A percentile compares a stretch with the other conserved stretches of the same genome.
Evolutionary conservation across 2,329 filamentous ascomycete species (phyloP).

Genomic region (Teratosphaeria pseudoeucalypti): DNA sequence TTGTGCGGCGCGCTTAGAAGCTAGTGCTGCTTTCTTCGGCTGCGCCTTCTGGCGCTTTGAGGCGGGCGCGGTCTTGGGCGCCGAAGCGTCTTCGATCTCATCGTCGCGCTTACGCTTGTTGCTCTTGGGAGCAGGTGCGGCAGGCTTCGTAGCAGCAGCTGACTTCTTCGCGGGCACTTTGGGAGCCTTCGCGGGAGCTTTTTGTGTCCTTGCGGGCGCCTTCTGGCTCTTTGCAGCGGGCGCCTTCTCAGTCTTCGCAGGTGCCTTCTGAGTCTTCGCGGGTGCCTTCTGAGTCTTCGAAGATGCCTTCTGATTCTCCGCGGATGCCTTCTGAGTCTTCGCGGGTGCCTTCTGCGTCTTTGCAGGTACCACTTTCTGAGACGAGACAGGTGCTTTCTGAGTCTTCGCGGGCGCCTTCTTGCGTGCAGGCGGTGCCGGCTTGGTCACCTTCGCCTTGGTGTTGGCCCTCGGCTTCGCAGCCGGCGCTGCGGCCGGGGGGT

Average conservation of each 20-base stretch:
- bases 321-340: not conserved
- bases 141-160: not conserved
- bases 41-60: conserved; percentile 2
- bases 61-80: not conserved
- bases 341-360: conserved; percentile 2
- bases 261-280: conserved; percentile 1
- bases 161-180: conserved; percentile 2
- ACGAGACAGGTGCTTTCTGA: conserved; percentile 4
- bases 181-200: conserved; percentile 1
- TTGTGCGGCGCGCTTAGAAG: conserved; percentile 3
- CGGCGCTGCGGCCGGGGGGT: not conserved
- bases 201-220: conserved; percentile 4
- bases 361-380: conserved; percentile 3
- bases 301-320: conserved; percentile 3
- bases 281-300: conserved; percentile 2
- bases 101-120: conserved; percentile 14
- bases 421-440: conserved; percentile 4
- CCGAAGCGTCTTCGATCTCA: not conserved
- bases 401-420: conserved; percentile 3
- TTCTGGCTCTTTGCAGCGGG: not conserved
- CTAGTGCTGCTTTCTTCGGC: not conserved
- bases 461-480: conserved; percentile 6
- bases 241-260: conserved; percentile 2
- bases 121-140: not conserved
- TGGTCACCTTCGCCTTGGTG: conserved; percentile 9